Base-by-base conservation (phyloP, 129 eudicot species). In the Ambrosia trifida region DNA sequence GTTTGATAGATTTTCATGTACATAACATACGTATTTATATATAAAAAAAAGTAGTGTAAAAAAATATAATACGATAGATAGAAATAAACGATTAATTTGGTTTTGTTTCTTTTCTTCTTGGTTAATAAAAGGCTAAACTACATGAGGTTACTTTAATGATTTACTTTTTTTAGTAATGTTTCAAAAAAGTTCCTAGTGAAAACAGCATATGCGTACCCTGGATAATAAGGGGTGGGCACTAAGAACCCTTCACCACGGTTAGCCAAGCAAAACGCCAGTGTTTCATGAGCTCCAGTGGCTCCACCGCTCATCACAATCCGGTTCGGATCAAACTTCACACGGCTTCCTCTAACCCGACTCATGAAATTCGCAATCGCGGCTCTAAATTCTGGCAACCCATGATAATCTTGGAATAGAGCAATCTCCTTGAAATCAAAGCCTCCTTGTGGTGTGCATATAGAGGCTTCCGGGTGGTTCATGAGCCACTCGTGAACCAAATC, bases 251-350 rank as follows among this genome's bases (percentile, higher is more conserved):
- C 96, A 52, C 95, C 96, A 61, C 87, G 89, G 72, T 90, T 85
- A 72, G 96, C 96, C 80, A 90, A 85, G 76, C 96, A 90, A 69
- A 87, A 90, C 33, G 89, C 85, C 72, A 90, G 35, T 0, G 83
- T 85, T 69, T 90, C 96, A 64, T 87, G 90, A 72, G 95, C 96
- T 45, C 95, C 96, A 11, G 96, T 90, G 28, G 96, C 96, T 47
- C 95, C 95, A 20, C 96, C 96, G 31, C 91, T 83, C 96, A 90
- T 90, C 7, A 90, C 95, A 44, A 90, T 87, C 65, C 91, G 88
- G 49, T 77, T 69, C 2, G 96, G 87, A 69, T 90, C 91, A 35
- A 90, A 90, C 10, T 44, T 69, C 47, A 75, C 96, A 19, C 77
- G 72, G 6, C 85, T 72, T 52, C 83, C 89, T 77, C 96, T 83